Base-by-base conservation (phyloP, 805 yeast species). In the Maudiozyma pseudohumilis region DNA sequence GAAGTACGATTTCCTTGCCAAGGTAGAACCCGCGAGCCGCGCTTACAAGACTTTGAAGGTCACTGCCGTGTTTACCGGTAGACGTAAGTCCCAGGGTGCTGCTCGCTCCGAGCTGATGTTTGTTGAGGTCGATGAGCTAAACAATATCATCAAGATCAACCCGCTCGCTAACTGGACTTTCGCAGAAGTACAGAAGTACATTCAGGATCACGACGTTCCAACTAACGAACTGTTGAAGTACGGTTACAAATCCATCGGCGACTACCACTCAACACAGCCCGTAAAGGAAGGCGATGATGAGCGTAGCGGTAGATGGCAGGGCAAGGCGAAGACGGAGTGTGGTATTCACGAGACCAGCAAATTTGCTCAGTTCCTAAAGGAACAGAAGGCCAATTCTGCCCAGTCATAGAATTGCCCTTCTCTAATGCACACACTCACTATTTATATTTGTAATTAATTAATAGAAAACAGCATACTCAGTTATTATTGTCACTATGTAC, bases 221-320 rank as follows among this genome's bases (percentile, higher is more conserved):
- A 85, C 82, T 62, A 89, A 89, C 54, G 86, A 74, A 43, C 66
- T 89, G 24, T 64, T 89, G 26, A 89, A 87, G 59, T 64, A 77
- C 39, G 96, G 96, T 0, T 89, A 88, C 61, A 79, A 86, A 52
- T 84, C 95, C 0, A 74, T 89, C 12, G 97, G 97, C 1, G 97
- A 89, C 59, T 89, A 88, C 74, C 97, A 89, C 59, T 84, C 95
- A 1, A 89, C 97, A 0, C 76, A 63, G 22, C 96, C 97, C 2
- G 94, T 85, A 9, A 70, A 65, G 6, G 95, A 82, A 32, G 95
- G 94, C 8, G 96, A 86, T 55, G 96, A 89, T 54, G 97, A 89
- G 59, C 73, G 97, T 46, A 76, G 92, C n/a, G 97, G 97, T 1
- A 74, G 97, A 53, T 89, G 97, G 97, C 80, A 82, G 66, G 96